Conservation (phyloP, 441 rosid species). For the Theobroma grandiflorum region DNA sequence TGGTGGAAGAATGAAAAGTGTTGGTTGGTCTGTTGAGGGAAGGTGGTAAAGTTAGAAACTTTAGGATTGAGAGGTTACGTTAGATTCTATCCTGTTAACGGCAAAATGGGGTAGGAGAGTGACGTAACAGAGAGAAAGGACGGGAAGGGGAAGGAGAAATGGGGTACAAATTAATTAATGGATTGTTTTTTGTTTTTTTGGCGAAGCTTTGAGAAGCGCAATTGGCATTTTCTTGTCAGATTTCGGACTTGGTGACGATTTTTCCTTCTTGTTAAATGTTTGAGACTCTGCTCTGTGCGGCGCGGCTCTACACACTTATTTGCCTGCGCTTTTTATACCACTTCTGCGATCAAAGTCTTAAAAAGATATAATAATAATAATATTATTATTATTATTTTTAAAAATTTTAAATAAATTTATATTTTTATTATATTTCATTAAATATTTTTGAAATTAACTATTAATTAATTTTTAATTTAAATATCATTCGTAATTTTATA, state of each 20-base stretch:
- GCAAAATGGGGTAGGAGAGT: slow-evolving; percentile 29
- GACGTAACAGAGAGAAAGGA: slow-evolving; percentile 28
- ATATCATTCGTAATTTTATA: too few species aligned
- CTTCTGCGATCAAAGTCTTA: too few species aligned
- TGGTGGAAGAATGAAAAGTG: background rate
- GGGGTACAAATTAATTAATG: background rate
- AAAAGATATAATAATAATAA: too few species aligned
- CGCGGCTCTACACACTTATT: background rate
- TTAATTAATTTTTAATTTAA: too few species aligned
- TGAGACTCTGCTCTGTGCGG: background rate
- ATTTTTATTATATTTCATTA: too few species aligned
- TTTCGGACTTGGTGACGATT: slow-evolving; percentile 28
- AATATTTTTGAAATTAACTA: too few species aligned
- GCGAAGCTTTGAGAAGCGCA: slow-evolving; percentile 29
- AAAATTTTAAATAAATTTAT: too few species aligned
- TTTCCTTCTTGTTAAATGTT: background rate
- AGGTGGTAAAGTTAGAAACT: too few species aligned
- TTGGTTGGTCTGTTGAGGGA: too few species aligned
- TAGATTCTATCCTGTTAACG: background rate
- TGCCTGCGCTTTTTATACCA: too few species aligned
- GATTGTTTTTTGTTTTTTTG: background rate
- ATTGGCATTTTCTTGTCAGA: slow-evolving; percentile 63
- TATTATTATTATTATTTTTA: too few species aligned
- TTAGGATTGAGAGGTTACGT: background rate
- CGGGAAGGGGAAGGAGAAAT: background rate